Evolutionary conservation across 2,329 filamentous ascomycete species (phyloP).

Genomic region (Aspergillus phoenicis): DNA sequence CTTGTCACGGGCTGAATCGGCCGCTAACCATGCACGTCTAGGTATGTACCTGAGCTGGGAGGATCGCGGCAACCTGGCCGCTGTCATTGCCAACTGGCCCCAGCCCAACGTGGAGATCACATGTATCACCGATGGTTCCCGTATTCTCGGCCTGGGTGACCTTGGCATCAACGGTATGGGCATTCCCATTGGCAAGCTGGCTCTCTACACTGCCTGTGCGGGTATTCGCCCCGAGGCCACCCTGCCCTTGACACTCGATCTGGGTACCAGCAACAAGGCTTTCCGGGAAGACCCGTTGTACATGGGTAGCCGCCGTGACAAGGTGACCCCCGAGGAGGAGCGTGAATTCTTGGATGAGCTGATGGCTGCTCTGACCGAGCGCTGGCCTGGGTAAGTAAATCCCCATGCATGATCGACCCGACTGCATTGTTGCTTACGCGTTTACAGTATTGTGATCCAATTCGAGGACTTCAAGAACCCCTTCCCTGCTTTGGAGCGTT

Average conservation of each 20-base stretch:
- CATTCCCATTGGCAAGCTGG: slow-evolving; percentile 94
- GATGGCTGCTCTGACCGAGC: slow-evolving; percentile 85
- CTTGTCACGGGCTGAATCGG: slow-evolving; percentile 27
- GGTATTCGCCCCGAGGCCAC: slow-evolving; percentile 81
- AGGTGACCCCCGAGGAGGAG: slow-evolving; percentile 75
- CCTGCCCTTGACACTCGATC: slow-evolving; percentile 63
- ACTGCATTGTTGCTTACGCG: slow-evolving; percentile 25
- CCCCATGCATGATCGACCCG: slow-evolving; percentile 12
- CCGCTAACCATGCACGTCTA: slow-evolving; percentile 31
- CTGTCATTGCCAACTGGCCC: slow-evolving; percentile 92
- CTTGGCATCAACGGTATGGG: slow-evolving; percentile 96
- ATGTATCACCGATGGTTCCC: slow-evolving; percentile 93
- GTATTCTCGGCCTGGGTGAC: slow-evolving; percentile 88
- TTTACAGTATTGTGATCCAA: slow-evolving; percentile 71
- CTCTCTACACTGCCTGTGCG: slow-evolving; percentile 91
- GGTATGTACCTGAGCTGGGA: slow-evolving; percentile 92
- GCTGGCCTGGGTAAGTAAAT: slow-evolving; percentile 63
- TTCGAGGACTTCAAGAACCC: slow-evolving; percentile 99
- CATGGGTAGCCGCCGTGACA: slow-evolving; percentile 83
- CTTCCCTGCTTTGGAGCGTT: slow-evolving; percentile 88
- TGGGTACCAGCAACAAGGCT: slow-evolving; percentile 65
- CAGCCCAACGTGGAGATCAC: slow-evolving; percentile 89
- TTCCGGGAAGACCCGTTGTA: slow-evolving; percentile 81
- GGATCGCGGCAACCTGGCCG: slow-evolving; percentile 85
- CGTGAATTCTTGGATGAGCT: slow-evolving; percentile 95